A percentile compares a stretch with the other conserved stretches of the same genome.
These are phyloP conservation scores for Penicillium mononematosum DNA, from an alignment of 495 filamentous ascomycete genomes.

Conservation along the genomic window DNA sequence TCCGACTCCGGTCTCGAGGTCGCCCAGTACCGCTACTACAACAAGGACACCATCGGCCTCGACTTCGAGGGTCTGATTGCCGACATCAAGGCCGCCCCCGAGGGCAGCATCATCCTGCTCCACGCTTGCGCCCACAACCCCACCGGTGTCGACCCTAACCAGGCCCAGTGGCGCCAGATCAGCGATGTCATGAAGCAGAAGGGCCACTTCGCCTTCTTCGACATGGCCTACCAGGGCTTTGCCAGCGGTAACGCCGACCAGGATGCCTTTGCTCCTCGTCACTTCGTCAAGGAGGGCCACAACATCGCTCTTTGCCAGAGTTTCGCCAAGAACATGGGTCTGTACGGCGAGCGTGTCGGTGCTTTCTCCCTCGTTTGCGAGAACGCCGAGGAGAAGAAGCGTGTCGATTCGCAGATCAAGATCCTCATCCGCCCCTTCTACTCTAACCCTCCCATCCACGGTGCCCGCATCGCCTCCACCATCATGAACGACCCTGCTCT, in stretches of 20 bases:
- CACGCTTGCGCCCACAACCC: constrained; percentile 99
- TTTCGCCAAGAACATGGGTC: constrained; percentile 99
- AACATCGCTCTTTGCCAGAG: constrained; percentile 85
- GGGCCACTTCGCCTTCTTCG: constrained; percentile 94
- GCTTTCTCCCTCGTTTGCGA: constrained; percentile 91
- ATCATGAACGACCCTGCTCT: constrained; percentile 86
- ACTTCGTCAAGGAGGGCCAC: constrained; percentile 93
- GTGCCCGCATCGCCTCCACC: constrained; percentile 87
- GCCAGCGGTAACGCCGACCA: constrained; percentile 87
- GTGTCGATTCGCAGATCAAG: constrained; percentile 96
- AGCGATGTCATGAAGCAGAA: constrained; percentile 84
- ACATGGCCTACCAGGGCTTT: constrained; percentile 99
- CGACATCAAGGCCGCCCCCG: constrained; percentile 87
- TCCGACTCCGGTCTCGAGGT: constrained; percentile 87
- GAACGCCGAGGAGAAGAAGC: constrained; percentile 86
- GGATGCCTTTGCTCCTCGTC: constrained; percentile 87
- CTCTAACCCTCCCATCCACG: constrained; percentile 96
- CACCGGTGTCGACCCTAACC: constrained; percentile 92
- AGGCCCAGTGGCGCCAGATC: constrained; percentile 91
- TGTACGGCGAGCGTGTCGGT: constrained; percentile 97
- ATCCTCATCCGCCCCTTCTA: constrained; percentile 96
- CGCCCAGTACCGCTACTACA: constrained; percentile 95
- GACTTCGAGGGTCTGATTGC: constrained; percentile 92
- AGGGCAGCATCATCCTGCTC: constrained; percentile 83
- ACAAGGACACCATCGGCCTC: constrained; percentile 96